Evolutionary conservation across 2,329 filamentous ascomycete species (phyloP).

Genomic region (Aspergillus quadricinctus): DNA sequence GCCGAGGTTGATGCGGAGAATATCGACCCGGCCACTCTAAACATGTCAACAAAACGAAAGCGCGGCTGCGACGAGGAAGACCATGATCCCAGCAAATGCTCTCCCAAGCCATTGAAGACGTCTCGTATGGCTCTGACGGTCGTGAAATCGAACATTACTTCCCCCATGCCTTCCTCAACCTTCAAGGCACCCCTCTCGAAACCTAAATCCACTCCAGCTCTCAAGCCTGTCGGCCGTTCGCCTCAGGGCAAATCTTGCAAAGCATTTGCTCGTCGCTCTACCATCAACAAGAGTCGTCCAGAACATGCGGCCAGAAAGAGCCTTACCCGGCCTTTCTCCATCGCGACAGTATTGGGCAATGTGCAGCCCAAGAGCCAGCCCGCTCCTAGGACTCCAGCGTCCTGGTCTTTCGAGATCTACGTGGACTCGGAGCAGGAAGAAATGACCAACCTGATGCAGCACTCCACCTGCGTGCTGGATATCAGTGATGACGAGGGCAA

Average conservation of each 20-base stretch:
- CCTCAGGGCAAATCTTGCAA: constrained; percentile 69
- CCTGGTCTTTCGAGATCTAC: constrained; percentile 91
- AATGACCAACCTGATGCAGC: constrained; percentile 87
- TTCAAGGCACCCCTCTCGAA: constrained; percentile 32
- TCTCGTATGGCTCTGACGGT: constrained; percentile 36
- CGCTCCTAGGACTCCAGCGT: constrained; percentile 43
- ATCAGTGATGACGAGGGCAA: constrained; percentile 78
- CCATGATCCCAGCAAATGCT: constrained; percentile 25
- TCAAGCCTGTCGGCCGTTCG: constrained; percentile 74
- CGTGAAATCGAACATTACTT: constrained; percentile 16
- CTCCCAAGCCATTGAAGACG: constrained; percentile 49
- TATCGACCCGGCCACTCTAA: constrained; percentile 50
- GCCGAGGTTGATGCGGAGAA: constrained; percentile 52
- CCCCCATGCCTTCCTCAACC: constrained; percentile 21
- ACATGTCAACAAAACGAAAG: constrained; percentile 47
- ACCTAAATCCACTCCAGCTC: constrained; percentile 50
- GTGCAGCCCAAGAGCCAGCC: constrained; percentile 49
- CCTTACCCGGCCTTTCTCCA: constrained; percentile 65
- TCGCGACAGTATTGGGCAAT: constrained; percentile 66
- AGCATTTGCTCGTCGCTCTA: constrained; percentile 63
- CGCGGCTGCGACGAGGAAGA: constrained; percentile 30
- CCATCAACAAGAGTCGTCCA: constrained; percentile 61
- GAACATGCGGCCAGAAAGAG: constrained; percentile 55
- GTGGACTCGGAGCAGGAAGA: constrained; percentile 88
- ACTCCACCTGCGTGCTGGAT: constrained; percentile 80